Percentiles rank a stretch among this genome's conserved stretches.
phyloP scores from a whole-genome alignment of 345 rosid species.

The Rhodomyrtus tomentosa region DNA sequence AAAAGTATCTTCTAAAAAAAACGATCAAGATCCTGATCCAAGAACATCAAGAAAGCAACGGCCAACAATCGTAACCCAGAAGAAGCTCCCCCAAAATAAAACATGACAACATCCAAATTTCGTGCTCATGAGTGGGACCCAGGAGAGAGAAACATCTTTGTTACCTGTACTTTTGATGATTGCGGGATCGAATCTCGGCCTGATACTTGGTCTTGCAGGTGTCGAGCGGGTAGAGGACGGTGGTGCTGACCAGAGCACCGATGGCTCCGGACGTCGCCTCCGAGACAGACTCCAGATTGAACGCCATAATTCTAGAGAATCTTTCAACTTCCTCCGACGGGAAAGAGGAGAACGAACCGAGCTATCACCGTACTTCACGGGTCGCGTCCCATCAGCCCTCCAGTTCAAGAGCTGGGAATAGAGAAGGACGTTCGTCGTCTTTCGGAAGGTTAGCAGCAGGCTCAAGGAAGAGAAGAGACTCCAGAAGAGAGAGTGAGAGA shows the following conservation, averaged over 20 bases:
- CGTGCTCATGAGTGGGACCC: neutral
- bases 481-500: neutral
- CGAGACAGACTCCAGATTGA: constrained; percentile 54
- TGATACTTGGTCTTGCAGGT: constrained; percentile 82
- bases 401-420: neutral
- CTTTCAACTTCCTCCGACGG: neutral
- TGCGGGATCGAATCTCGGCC: constrained; percentile 49
- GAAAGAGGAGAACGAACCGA: neutral
- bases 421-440: neutral
- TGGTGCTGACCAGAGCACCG: constrained; percentile 65
- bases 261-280: constrained; percentile 84
- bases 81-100: neutral
- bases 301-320: constrained; percentile 10
- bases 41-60: neutral
- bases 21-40: neutral
- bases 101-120: neutral
- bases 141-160: neutral
- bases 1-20: neutral
- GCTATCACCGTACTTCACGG: neutral
- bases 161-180: constrained; percentile 57
- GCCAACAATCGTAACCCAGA: neutral
- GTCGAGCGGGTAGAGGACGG: constrained; percentile 76
- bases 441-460: neutral
- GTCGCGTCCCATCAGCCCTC: neutral
- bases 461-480: neutral